Evolutionary conservation across 2,329 filamentous ascomycete genomes (phyloP).

Genomic region (Ascochyta clinopodiicola): DNA sequence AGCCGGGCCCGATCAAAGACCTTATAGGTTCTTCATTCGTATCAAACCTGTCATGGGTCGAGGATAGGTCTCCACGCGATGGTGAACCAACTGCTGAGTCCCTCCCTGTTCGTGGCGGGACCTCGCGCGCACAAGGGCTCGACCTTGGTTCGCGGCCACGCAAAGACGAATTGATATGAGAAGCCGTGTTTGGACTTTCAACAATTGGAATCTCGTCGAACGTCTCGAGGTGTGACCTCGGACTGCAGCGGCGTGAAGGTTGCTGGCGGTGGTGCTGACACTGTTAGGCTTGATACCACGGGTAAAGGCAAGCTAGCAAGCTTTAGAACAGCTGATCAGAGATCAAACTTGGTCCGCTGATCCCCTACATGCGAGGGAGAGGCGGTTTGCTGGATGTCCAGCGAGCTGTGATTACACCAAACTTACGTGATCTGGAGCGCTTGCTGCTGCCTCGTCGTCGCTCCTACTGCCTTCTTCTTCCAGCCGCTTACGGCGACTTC

Average conservation of each 20-base stretch:
- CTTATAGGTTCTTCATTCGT: background rate
- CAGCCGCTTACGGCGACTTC: constrained; percentile 7
- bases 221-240: background rate
- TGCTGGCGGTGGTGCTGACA: constrained; percentile 17
- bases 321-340: background rate
- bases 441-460: constrained; percentile 18
- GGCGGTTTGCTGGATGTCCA: background rate
- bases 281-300: constrained; percentile 4
- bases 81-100: constrained; percentile 15
- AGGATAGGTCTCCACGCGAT: constrained; percentile 4
- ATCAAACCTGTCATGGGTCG: background rate
- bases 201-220: background rate
- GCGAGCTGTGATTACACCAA: background rate
- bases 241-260: constrained; percentile 7
- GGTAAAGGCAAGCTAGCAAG: background rate
- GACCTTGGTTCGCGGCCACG: background rate
- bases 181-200: background rate
- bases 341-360: background rate
- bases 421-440: constrained; percentile 15
- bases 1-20: constrained; percentile 10
- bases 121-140: background rate
- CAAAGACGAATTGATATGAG: background rate
- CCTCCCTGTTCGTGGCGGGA: constrained; percentile 1
- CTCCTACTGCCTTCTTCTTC: constrained; percentile 10
- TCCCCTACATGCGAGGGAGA: background rate